Base-by-base conservation (phyloP, 371 early-diverging fungal genomes). In the Batrachochytrium dendrobatidis region DNA sequence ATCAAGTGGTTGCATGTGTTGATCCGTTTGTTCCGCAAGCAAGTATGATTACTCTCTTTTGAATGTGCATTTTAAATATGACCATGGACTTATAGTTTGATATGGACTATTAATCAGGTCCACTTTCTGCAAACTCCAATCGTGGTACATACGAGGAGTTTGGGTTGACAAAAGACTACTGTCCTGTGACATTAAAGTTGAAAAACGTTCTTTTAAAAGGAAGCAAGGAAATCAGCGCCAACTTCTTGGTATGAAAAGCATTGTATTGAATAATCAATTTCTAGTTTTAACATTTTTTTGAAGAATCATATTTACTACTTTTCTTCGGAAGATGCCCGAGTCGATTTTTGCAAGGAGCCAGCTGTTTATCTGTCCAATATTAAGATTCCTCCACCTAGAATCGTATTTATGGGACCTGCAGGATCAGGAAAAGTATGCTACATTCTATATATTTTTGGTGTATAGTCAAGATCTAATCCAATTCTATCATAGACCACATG, bases 21-120 rank as follows among this genome's bases (percentile, higher is more conserved):
- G 79, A 78, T 59, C 71, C 74, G 26, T 78, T 78, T 59, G 20
- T 72, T 8, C 68, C 69, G 8, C 69, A 75, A 60, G 75, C 76
- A 18, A 53, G 72, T 71, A 63, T 20, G 56, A 8, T 10, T 2
- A 20, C 32, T 25, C 25, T 34, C 55, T 18, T 46, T 10, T 15
- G 17, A 48, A 51, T 34, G 12, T 26, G 39, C 20, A 39, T 39
- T 39, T 15, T 17, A 39, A 39, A 15, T 20, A 20, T 17, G 17
- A 17, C 17, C 15, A 39, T 20, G 39, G 39, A 17, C 20, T 15
- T 39, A 20, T 20, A 20, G 39, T 39, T 39, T 20, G 15, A 39
- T 39, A 20, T 15, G n/a, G n/a, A n/a, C n/a, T n/a, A 17, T 39
- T 39, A 17, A 20, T 20, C 39, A 39, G 49, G 22, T 8, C 49